phyloP scores from a whole-genome alignment of 2,329 filamentous ascomycete species.

The Scortechinia acanthostroma region DNA sequence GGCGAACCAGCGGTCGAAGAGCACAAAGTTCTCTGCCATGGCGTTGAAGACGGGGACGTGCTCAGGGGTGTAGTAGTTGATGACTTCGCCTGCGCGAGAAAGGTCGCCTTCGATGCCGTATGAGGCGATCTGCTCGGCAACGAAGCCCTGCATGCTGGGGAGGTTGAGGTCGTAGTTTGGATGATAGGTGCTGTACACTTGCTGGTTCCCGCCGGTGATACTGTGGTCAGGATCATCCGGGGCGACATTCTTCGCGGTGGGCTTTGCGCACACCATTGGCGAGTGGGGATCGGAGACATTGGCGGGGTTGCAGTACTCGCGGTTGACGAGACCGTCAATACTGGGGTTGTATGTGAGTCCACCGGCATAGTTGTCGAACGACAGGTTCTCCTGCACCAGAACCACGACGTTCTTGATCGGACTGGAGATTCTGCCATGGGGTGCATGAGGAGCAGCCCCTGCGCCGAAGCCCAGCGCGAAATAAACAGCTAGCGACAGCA shows the following conservation, averaged over 20 bases:
- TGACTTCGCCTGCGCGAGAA: conserved; percentile 26
- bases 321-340: conserved; percentile 23
- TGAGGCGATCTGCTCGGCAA: conserved; percentile 27
- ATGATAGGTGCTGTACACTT: conserved; percentile 14
- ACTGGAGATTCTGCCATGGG: not conserved
- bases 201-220: conserved; percentile 30
- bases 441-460: not conserved
- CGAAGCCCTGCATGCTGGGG: conserved; percentile 26
- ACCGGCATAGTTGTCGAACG: conserved; percentile 28
- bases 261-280: conserved; percentile 22
- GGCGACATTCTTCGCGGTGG: conserved; percentile 24
- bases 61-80: conserved; percentile 30
- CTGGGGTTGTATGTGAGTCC: conserved; percentile 23
- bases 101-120: conserved; percentile 20
- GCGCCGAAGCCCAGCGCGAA: not conserved
- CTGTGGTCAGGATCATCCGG: conserved; percentile 32
- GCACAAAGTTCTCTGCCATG: conserved; percentile 30
- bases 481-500: not conserved
- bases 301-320: conserved; percentile 29
- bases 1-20: conserved; percentile 31
- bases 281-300: conserved; percentile 14
- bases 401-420: conserved; percentile 8
- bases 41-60: conserved; percentile 28
- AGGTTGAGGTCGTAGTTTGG: conserved; percentile 6
- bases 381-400: conserved; percentile 9